phyloP scores from a whole-genome alignment of 352 stramenopile genomes.

The Phytopythium litorale region DNA sequence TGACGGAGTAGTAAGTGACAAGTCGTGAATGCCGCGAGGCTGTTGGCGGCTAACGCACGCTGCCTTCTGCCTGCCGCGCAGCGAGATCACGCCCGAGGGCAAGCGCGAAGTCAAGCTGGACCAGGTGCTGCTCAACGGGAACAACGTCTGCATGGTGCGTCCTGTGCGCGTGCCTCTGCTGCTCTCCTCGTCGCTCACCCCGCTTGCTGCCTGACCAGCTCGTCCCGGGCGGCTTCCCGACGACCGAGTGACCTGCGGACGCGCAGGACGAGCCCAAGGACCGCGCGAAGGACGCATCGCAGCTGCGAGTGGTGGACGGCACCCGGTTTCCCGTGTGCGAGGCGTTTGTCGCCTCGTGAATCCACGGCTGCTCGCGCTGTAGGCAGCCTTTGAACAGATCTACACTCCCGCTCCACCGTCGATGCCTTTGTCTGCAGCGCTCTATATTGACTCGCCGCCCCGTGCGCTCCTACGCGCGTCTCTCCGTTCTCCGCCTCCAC shows the following conservation, averaged over 20 bases:
- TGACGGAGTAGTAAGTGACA: slow-evolving; percentile 89
- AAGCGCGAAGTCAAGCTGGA: slow-evolving; percentile 87
- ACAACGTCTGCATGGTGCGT: slow-evolving; percentile 94
- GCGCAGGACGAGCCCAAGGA: neutral
- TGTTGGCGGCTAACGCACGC: neutral
- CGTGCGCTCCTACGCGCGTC: no score
- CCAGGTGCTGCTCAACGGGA: slow-evolving; percentile 98
- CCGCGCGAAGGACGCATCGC: neutral
- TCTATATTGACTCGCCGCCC: slow-evolving; percentile 1
- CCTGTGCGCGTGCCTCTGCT: slow-evolving; percentile 15
- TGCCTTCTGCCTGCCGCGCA: slow-evolving; percentile 13
- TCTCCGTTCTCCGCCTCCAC: no score
- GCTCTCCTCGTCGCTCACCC: neutral
- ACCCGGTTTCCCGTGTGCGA: neutral
- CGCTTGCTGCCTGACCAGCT: slow-evolving; percentile 30
- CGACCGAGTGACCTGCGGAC: slow-evolving; percentile 2
- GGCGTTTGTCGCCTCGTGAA: no score
- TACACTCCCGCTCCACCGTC: neutral
- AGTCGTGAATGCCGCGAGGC: slow-evolving; percentile 3
- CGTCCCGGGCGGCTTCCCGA: slow-evolving; percentile 73
- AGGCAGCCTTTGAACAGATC: neutral
- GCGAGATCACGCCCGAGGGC: slow-evolving; percentile 83
- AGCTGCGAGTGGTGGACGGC: neutral
- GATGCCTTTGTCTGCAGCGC: neutral
- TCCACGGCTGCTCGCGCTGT: no score